Base-by-base conservation (phyloP, 306 rosid species). In the Datisca glomerata region DNA sequence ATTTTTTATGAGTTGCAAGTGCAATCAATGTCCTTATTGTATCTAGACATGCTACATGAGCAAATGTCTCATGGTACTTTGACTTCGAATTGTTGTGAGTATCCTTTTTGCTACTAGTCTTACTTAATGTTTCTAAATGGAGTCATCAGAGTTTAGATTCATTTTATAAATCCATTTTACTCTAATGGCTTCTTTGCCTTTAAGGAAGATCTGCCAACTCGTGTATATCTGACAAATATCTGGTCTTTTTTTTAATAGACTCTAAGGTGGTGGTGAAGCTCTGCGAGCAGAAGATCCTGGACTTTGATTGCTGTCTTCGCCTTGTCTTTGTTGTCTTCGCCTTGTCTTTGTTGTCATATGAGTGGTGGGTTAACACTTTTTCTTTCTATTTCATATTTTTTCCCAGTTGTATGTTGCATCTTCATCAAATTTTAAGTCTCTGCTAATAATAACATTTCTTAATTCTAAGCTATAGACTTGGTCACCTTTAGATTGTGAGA, bases 141-240 rank as follows among this genome's bases (percentile, higher is more conserved):
- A n/a, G n/a, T n/a, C n/a, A n/a, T n/a, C n/a, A n/a, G n/a, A n/a
- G n/a, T n/a, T n/a, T n/a, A n/a, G n/a, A n/a, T n/a, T n/a, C n/a
- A n/a, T 45, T 79, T 85, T 15, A 86, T 28, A 25, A 25, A 25
- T 25, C 31, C 31, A 25, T 25, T 25, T 25, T 8, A 25, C 4
- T 25, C 31, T 4, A 25, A 25, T 25, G 31, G 8, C 31, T 25
- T 25, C 31, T 25, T 25, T 25, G 8, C n/a, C n/a, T n/a, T n/a
- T n/a, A n/a, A n/a, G n/a, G n/a, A n/a, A n/a, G n/a, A n/a, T n/a
- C n/a, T n/a, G n/a, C n/a, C n/a, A n/a, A n/a, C n/a, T n/a, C n/a
- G n/a, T n/a, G n/a, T n/a, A n/a, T n/a, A n/a, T n/a, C n/a, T n/a
- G n/a, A n/a, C n/a, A n/a, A n/a, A n/a, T n/a, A n/a, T n/a, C n/a